These are phyloP conservation scores for Apiospora saccharicola DNA, from an alignment of 2,329 filamentous ascomycete species.

Conservation along the genomic window DNA sequence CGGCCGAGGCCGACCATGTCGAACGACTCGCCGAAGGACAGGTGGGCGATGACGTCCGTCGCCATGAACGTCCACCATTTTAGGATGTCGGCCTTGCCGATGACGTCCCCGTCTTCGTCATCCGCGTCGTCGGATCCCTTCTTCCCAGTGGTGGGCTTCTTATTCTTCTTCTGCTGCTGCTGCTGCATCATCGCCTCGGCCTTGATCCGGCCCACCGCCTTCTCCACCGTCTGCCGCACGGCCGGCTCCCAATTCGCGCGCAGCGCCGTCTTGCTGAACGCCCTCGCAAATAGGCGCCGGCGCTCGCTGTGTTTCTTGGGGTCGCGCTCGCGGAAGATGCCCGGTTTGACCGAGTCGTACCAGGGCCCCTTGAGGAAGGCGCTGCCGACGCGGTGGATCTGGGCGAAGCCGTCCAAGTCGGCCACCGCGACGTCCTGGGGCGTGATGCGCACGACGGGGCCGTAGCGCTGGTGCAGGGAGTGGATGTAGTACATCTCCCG, in stretches of 20 bases:
- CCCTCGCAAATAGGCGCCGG: slow-evolving; percentile 3
- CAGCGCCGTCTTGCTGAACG: slow-evolving; percentile 15
- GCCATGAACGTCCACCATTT: slow-evolving; percentile 64
- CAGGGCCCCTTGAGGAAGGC: slow-evolving; percentile 1
- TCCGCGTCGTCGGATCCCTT: no score
- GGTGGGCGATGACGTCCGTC: slow-evolving; percentile 60
- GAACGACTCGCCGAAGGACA: slow-evolving; percentile 65
- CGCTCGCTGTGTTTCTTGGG: not conserved
- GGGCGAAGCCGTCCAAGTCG: slow-evolving; percentile 32
- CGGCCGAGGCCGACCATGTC: slow-evolving; percentile 50
- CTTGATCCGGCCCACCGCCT: slow-evolving; percentile 46
- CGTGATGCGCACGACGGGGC: not conserved
- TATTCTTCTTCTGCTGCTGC: no score
- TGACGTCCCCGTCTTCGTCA: slow-evolving; percentile 12
- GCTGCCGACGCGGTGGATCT: slow-evolving; percentile 34
- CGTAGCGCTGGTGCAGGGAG: slow-evolving; percentile 24
- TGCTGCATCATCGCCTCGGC: slow-evolving; percentile 43
- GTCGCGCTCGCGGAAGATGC: slow-evolving; percentile 1
- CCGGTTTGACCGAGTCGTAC: not conserved
- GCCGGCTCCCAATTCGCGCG: not conserved
- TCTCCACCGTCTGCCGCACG: not conserved
- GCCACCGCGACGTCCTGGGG: slow-evolving; percentile 38
- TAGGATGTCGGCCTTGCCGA: slow-evolving; percentile 47
- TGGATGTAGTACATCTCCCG: slow-evolving; percentile 19
- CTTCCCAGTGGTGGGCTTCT: no score